Conservation (phyloP, 768 basidiomycete species). For the Heimioporus sp. region DNA sequence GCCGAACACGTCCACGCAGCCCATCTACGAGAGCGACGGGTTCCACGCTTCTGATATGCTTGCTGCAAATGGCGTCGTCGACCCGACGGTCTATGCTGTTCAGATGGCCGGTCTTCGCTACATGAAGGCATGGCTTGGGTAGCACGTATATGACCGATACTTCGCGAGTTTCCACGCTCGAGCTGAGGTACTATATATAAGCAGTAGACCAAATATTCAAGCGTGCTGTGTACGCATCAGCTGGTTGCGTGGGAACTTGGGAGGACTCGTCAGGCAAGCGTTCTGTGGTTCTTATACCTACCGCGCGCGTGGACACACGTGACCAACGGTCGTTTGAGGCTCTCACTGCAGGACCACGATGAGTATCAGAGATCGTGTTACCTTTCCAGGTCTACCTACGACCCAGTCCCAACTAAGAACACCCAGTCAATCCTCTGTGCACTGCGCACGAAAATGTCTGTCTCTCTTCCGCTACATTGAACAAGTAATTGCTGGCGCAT, state of each 20-base stretch:
- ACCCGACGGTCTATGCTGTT: slow-evolving; percentile 51
- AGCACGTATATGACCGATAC: not conserved
- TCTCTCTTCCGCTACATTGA: no score
- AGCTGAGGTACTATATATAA: no score
- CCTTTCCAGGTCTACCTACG: slow-evolving; percentile 28
- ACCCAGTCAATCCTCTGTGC: no score
- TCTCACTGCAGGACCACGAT: slow-evolving; percentile 1
- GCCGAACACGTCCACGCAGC: slow-evolving; percentile 49
- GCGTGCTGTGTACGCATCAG: no score
- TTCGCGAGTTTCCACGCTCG: no score
- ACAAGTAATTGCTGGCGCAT: no score
- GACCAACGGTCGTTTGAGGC: no score
- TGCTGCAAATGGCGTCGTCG: slow-evolving; percentile 38
- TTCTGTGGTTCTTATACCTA: slow-evolving; percentile 13
- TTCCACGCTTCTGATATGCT: slow-evolving; percentile 71
- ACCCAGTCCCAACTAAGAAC: not conserved
- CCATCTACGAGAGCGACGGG: slow-evolving; percentile 56
- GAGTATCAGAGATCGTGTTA: slow-evolving; percentile 14
- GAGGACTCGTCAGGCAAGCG: no score
- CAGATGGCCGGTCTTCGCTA: slow-evolving; percentile 50
- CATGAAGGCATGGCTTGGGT: slow-evolving; percentile 54
- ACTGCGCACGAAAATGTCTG: no score
- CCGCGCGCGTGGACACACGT: no score
- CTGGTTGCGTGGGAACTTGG: no score
- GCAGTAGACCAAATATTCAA: no score